These are phyloP conservation scores for Sugiyamaella neomexicana DNA, from an alignment of 1,139 yeast genomes.

Conservation along the genomic window DNA sequence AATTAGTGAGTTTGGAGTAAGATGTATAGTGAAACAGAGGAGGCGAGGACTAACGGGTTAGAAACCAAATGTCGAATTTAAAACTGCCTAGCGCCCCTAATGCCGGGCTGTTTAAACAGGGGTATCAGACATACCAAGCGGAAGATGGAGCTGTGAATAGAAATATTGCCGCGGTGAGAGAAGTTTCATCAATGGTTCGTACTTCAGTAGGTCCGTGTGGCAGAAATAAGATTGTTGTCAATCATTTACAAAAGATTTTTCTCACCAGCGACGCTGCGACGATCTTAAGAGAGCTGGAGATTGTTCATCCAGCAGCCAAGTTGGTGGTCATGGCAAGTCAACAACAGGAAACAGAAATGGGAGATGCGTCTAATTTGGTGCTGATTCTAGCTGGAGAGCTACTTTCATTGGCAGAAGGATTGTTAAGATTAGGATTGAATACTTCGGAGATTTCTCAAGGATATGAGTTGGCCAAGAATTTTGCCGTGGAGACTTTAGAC, in stretches of 20 bases:
- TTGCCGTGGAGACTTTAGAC: conserved; percentile 52
- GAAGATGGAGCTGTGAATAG: conserved; percentile 94
- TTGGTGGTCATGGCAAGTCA: conserved; percentile 93
- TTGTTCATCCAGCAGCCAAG: conserved; percentile 97
- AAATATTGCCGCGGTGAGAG: conserved; percentile 92
- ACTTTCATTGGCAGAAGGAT: conserved; percentile 76
- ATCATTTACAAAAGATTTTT: conserved; percentile 76
- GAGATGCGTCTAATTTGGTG: conserved; percentile 73
- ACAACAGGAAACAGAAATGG: conserved; percentile 92
- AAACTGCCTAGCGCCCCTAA: conserved; percentile 93
- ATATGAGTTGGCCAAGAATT: conserved; percentile 76
- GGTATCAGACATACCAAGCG: conserved; percentile 83
- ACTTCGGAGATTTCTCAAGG: conserved; percentile 92
- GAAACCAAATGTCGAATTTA: conserved; percentile 35
- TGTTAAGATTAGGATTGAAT: conserved; percentile 79
- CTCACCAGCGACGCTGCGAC: conserved; percentile 97
- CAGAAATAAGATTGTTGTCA: conserved; percentile 91
- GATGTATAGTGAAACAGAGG: no score
- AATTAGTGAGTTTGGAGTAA: not conserved
- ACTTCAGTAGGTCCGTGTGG: conserved; percentile 99
- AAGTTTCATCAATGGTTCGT: conserved; percentile 84
- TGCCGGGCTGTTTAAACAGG: conserved; percentile 91
- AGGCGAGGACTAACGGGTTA: not conserved
- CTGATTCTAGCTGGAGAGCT: conserved; percentile 88
- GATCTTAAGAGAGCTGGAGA: conserved; percentile 87